phyloP scores from a whole-genome alignment of 768 basidiomycete species.

The Amanita polypyramis region DNA sequence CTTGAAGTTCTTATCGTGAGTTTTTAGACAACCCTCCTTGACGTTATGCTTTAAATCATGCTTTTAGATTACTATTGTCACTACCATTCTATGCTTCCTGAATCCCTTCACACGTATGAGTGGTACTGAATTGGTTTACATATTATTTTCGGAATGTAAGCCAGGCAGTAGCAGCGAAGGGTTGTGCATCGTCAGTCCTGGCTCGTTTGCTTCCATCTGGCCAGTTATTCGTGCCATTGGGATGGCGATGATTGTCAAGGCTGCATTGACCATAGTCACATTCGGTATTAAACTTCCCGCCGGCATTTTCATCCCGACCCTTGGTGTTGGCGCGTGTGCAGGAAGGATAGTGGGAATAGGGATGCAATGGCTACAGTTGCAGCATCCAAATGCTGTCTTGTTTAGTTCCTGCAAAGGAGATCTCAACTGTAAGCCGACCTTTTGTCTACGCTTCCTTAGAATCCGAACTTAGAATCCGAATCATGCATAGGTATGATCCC shows the following conservation, averaged over 20 bases:
- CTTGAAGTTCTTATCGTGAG: slow-evolving; percentile 75
- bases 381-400: slow-evolving; percentile 45
- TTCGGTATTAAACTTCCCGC: slow-evolving; percentile 90
- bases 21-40: not conserved
- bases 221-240: slow-evolving; percentile 55
- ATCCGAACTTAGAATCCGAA: not conserved
- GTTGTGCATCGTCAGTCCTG: slow-evolving; percentile 62
- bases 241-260: slow-evolving; percentile 78
- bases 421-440: slow-evolving; percentile 40
- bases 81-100: slow-evolving; percentile 69
- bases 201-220: slow-evolving; percentile 43
- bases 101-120: slow-evolving; percentile 91
- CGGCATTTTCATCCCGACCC: slow-evolving; percentile 94
- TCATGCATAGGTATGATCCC: slow-evolving; percentile 52
- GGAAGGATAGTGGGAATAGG: slow-evolving; percentile 78
- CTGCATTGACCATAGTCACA: slow-evolving; percentile 71
- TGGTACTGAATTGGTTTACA: slow-evolving; percentile 90
- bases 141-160: slow-evolving; percentile 82
- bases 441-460: not conserved
- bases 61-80: slow-evolving; percentile 63
- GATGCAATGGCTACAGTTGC: slow-evolving; percentile 67
- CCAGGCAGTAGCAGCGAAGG: slow-evolving; percentile 43
- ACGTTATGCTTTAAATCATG: not conserved
- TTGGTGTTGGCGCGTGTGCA: slow-evolving; percentile 90
- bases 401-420: slow-evolving; percentile 60